Evolutionary conservation across 2,329 filamentous ascomycete species (phyloP), one percentile per base, ranked within the genome.

Genomic region (Colletotrichum liriopes): DNA sequence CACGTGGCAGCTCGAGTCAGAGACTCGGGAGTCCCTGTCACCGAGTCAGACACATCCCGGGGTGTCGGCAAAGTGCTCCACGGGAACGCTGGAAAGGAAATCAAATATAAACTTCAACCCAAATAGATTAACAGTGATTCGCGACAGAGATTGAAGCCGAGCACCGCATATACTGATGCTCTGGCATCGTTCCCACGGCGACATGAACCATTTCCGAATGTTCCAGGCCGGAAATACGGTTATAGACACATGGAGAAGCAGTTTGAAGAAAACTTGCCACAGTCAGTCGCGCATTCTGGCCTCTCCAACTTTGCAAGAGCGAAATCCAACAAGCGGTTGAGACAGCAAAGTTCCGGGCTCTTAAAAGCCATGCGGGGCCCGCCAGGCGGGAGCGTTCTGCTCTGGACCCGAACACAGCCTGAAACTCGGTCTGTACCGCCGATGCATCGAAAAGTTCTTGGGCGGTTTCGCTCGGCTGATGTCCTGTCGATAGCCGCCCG

Each of bases 1-100:
- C 9, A 49, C 32, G 58, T 37, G 41, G 43, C 12, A 18, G 29
- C 58, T 35, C 20, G 58, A 61, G 43, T 61, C 58, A 47, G 18
- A 16, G 26, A 12, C 2, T 20, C 6, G 18, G 18, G 18, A 35
- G 29, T 35, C n/a, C 9, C 18, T 11, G 3, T 14, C 8, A 54
- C 18, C 29, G 51, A n/a, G 51, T 54, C 51, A 54, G 43, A 35
- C 9, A 18, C 54, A 18, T 6, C 14, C 12, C 8, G 23, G 16
- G 23, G 1, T 51, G 47, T 8, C 2, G 9, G 43, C 2, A 58
- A 26, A 26, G 23, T 26, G 23, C 23, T 26, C 2, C 23, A 26
- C 2, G 23, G 54, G 61, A 20, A 54, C 43, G n/a, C 8, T 2
- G 7, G 5, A 8, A n/a, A 35, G 2, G 29, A 54, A 3, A 2